Evolutionary conservation across 2,329 filamentous ascomycete species (phyloP), one percentile per base, ranked within the genome.

Genomic region (Onygenales sp.): DNA sequence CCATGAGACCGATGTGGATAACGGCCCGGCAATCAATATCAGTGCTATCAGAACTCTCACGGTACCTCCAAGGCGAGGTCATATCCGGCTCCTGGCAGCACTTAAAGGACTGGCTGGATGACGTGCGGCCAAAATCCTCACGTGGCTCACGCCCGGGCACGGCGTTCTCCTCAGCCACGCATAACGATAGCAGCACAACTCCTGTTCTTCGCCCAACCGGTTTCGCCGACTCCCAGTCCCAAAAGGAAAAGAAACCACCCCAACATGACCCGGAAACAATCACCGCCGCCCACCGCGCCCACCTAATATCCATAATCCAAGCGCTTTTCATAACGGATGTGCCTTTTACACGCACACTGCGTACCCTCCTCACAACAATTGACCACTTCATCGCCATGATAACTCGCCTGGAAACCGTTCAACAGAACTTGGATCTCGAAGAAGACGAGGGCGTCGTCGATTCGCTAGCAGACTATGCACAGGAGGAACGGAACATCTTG

Each of bases 21-120:
- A 94, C 88, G 0, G 86, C 87, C 60, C 90, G 87, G 63, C 87
- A 90, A 2, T 86, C 88, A 1, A 81, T 95, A 3, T 96, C 95
- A 71, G 87, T 97, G 60, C 76, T 97, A 3, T 88, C 87, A 0
- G 91, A 96, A 66, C 85, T 88, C 11, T 87, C 92, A 59, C 83
- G 83, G 2, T 97, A 95, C 62, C 83, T 97, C 44, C 92, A 96
- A 67, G 88, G 87, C 1, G 90, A 95, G 64, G 85, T 97, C 6
- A 85, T 96, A 11, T 82, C 84, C 55, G 84, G 84, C 34, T 84
- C 88, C 1, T 96, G 90, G 82, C 80, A 85, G 13, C 83, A 87
- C 50, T 91, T 97, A 61, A 81, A 86, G 51, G 67, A 70, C 11
- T 96, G 91, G 89, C 74, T 95, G 14, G 76, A 76, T 32, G 74